Conservation (phyloP, 495 filamentous ascomycete species). For the Penicillium herquei region DNA sequence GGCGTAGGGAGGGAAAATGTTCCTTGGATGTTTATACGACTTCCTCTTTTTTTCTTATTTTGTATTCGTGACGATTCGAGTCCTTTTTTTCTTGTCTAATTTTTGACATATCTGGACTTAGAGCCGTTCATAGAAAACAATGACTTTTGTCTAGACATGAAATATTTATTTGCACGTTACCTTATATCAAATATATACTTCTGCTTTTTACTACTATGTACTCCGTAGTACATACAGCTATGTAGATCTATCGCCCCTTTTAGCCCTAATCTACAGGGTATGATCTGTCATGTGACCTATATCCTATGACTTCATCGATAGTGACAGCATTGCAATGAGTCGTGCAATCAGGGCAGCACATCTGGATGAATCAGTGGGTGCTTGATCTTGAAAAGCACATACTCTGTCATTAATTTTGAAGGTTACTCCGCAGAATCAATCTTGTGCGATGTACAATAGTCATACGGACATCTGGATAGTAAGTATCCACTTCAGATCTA, state of each 20-base stretch:
- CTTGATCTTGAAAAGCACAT: too few relatives aligned
- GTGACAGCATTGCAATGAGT: not conserved
- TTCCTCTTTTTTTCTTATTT: conserved; percentile 32
- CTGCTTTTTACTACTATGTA: not conserved
- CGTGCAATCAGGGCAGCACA: not conserved
- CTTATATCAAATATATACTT: not conserved
- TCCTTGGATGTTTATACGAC: conserved; percentile 49
- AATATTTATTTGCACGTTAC: conserved; percentile 2
- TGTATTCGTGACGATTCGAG: conserved; percentile 35
- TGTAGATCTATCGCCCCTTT: not conserved
- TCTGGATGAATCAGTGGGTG: not conserved
- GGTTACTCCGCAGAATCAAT: not conserved
- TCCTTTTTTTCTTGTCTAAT: conserved; percentile 13
- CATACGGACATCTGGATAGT: conserved; percentile 53
- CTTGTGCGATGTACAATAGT: conserved; percentile 39
- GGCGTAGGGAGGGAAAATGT: conserved; percentile 53
- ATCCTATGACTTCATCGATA: conserved; percentile 14
- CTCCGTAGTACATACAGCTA: too few relatives aligned
- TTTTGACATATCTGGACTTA: conserved; percentile 19
- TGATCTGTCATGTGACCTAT: conserved; percentile 8
- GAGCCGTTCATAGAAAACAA: conserved; percentile 24
- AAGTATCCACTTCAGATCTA: conserved; percentile 14
- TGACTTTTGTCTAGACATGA: conserved; percentile 10
- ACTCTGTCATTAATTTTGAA: too few relatives aligned
- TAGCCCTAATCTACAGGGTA: conserved; percentile 22